phyloP scores from a whole-genome alignment of 163 green algal species.

The Coccomyxa subellipsoidea region DNA sequence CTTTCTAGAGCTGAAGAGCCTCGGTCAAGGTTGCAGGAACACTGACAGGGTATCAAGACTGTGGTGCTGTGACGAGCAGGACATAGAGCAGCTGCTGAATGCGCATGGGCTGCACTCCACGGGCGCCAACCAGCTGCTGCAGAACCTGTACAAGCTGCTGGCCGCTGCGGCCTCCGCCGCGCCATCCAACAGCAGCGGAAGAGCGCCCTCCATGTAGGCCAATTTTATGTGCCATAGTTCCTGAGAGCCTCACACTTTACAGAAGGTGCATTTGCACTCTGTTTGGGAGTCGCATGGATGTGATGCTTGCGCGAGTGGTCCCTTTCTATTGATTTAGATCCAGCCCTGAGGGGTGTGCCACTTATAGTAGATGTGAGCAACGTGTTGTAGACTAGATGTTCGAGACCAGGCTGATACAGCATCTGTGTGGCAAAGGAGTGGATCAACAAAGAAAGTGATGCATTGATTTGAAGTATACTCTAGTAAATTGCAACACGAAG shows the following conservation, averaged over 20 bases:
- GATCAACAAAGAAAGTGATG: neutral
- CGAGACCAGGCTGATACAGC: neutral
- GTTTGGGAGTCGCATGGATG: neutral
- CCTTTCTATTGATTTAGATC: neutral
- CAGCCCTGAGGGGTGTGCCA: neutral
- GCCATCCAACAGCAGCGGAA: neutral
- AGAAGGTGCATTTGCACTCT: no score
- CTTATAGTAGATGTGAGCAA: neutral
- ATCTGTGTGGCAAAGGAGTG: neutral
- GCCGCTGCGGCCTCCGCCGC: slow-evolving; percentile 21
- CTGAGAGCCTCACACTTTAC: no score
- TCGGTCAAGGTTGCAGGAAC: neutral
- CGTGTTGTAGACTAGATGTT: neutral
- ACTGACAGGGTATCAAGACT: neutral
- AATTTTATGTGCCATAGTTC: neutral
- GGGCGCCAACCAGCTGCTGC: slow-evolving; percentile 26
- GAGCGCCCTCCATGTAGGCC: neutral
- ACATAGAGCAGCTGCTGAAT: slow-evolving; percentile 63
- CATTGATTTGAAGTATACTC: neutral
- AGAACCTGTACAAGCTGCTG: slow-evolving; percentile 35
- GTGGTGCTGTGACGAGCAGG: slow-evolving; percentile 24
- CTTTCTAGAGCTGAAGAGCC: neutral
- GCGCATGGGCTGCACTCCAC: slow-evolving; percentile 23
- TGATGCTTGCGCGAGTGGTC: neutral
- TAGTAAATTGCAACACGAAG: no score